phyloP scores from a whole-genome alignment of 2,329 filamentous ascomycete species.

The Arthrobotrys megalospora region DNA sequence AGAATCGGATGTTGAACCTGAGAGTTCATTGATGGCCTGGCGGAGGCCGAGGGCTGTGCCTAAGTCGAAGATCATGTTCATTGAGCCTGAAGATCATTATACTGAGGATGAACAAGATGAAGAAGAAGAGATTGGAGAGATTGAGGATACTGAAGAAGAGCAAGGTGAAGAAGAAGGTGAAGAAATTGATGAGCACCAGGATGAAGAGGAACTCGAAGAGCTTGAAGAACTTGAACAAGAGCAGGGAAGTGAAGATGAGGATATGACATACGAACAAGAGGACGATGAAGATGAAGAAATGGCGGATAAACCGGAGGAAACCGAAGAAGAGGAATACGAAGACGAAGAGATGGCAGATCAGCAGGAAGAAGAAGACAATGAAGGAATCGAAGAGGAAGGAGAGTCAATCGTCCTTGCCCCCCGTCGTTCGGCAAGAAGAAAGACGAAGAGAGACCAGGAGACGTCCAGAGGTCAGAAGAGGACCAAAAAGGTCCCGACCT shows the following conservation, averaged over 20 bases:
- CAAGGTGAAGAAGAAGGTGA: neutral
- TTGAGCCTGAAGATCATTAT: neutral
- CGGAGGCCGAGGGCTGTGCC: constrained; percentile 22
- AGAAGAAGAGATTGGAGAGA: neutral
- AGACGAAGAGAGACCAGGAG: neutral
- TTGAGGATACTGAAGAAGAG: neutral
- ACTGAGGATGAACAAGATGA: neutral
- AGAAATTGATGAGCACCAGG: no score
- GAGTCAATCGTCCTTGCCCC: no score
- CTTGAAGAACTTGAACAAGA: no score
- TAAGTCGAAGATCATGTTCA: neutral
- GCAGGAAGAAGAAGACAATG: no score
- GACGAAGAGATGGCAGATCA: neutral
- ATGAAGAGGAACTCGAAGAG: no score
- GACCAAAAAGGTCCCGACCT: neutral
- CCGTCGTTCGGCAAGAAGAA: no score
- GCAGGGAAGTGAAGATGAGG: neutral
- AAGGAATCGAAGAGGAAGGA: no score
- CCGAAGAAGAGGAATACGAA: neutral
- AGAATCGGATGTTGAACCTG: constrained; percentile 8
- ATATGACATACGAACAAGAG: neutral
- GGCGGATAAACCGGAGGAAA: no score
- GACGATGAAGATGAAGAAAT: no score
- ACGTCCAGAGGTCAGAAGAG: neutral
- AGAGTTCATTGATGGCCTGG: constrained; percentile 23